Percentiles rank a stretch among this genome's conserved stretches.
These are phyloP conservation scores for Pseudogymnoascus pannorum DNA, from an alignment of 2,329 filamentous ascomycete genomes.

Conservation along the genomic window DNA sequence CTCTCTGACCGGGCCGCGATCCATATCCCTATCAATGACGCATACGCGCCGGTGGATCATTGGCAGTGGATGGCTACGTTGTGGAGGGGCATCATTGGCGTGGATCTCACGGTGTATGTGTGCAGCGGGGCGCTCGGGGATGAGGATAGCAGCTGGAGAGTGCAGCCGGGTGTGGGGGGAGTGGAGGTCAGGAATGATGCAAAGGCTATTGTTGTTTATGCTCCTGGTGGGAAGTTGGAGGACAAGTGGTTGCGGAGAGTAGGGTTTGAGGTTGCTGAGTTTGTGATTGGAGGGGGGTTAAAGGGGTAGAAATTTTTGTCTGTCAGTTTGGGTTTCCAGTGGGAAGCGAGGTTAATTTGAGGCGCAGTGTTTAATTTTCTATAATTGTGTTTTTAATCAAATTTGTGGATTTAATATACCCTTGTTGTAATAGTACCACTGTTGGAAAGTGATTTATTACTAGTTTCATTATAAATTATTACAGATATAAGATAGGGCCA, in stretches of 20 bases:
- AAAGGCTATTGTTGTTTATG: slow-evolving; percentile 47
- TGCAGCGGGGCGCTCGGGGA: slow-evolving; percentile 26
- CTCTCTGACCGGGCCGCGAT: slow-evolving; percentile 69
- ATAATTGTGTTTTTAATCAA: background rate
- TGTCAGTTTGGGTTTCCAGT: background rate
- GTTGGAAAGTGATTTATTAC: no score
- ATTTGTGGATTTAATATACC: background rate
- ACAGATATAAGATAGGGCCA: no score
- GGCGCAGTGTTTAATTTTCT: background rate
- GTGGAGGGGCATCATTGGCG: slow-evolving; percentile 78
- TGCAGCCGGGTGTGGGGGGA: slow-evolving; percentile 26
- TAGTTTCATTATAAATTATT: no score
- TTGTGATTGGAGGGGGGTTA: slow-evolving; percentile 39
- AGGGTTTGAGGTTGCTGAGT: slow-evolving; percentile 84
- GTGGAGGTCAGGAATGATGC: slow-evolving; percentile 52
- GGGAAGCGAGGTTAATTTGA: background rate
- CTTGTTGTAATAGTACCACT: background rate
- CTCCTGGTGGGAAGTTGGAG: slow-evolving; percentile 41
- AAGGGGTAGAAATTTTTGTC: background rate
- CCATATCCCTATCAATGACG: slow-evolving; percentile 65
- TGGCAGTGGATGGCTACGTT: slow-evolving; percentile 97
- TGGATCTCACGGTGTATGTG: slow-evolving; percentile 71
- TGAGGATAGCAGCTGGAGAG: background rate
- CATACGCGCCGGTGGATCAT: slow-evolving; percentile 77
- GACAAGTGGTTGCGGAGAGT: slow-evolving; percentile 67